A percentile compares a stretch with the other conserved stretches of the same genome.
Conservation (phyloP, 192 early-diverging fungal species). For the Fimicolochytrium jonesii region DNA sequence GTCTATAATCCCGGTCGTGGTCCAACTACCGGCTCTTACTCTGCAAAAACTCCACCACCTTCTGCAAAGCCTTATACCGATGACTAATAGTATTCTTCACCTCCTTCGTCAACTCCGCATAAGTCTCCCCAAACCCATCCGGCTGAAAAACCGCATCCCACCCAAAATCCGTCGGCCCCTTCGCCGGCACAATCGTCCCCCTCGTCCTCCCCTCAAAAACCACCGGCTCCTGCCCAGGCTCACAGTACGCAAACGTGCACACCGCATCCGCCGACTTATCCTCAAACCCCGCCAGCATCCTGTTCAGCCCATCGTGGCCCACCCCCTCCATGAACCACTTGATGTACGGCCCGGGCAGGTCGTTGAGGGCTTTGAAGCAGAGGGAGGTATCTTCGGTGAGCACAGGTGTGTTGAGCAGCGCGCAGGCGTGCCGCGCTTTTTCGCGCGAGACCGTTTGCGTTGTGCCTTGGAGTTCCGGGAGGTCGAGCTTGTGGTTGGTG, state of each 20-base stretch:
- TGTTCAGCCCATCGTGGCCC: constrained; percentile 75
- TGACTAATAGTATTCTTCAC: constrained; percentile 92
- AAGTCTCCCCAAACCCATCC: constrained; percentile 55
- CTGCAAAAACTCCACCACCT: constrained; percentile 55
- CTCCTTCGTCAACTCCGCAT: constrained; percentile 83
- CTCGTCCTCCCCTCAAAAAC: constrained; percentile 79
- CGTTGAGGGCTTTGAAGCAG: constrained; percentile 88
- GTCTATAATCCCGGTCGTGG: no score
- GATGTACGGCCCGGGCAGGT: constrained; percentile 88
- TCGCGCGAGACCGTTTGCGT: constrained; percentile 69
- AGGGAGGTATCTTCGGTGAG: constrained; percentile 93
- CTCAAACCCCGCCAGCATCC: constrained; percentile 81
- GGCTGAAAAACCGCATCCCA: constrained; percentile 98
- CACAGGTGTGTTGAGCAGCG: constrained; percentile 27
- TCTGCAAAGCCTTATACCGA: constrained; percentile 68
- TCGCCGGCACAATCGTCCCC: constrained; percentile 80
- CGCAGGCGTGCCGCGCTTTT: constrained; percentile 77
- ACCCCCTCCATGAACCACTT: constrained; percentile 92
- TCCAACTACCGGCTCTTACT: no score
- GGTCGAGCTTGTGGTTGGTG: constrained; percentile 66
- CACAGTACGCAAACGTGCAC: constrained; percentile 88
- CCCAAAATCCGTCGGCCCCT: constrained; percentile 82
- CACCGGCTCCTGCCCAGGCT: constrained; percentile 65
- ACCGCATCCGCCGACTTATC: constrained; percentile 80
- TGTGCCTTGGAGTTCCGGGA: constrained; percentile 90